Base-by-base conservation (phyloP, 306 rosid species). In the Pachyrhizus erosus region DNA sequence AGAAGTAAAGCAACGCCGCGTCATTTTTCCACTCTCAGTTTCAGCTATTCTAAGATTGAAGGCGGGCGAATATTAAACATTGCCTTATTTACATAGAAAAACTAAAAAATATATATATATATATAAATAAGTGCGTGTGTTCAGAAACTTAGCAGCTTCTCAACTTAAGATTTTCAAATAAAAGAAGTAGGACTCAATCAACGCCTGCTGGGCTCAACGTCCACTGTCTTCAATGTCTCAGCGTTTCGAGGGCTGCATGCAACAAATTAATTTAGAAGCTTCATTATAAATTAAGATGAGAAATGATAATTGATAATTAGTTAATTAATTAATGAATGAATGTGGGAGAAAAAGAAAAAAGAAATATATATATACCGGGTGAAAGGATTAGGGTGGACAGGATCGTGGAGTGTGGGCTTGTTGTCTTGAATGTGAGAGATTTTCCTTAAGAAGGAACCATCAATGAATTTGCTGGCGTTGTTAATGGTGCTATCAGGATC, bases 211-310 rank as follows among this genome's bases (percentile, higher is more conserved):
- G 88, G 73, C 5, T 82, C 83, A 34, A 87, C 9, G 12, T 88
- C 90, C n/a, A 65, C 86, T 0, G 84, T 67, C 84, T 84, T 87
- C 86, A 87, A 61, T 60, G 88, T 77, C 77, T 78, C 86, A 0
- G 55, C 64, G 2, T 40, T 78, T 24, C 86, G 68, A 74, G 86
- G 82, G 52, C 88, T 87, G 76, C 78, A 58, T 7, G 5, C 24
- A 51, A 69, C 37, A 67, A 66, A 62, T 0, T 34, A 3, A 34
- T 34, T 27, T 27, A 27, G 3, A 27, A 27, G 31, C 31, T 1
- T 3, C 3, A 27, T 27, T 1, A 27, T 27, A 27, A 27, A 27
- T 27, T 27, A 27, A 27, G 1, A 3, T 27, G 31, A 3, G 31
- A 27, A 1, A n/a, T n/a, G n/a, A n/a, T n/a, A n/a, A n/a, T n/a